Base-by-base conservation (phyloP, 2,329 filamentous ascomycete species). In the Apiospora hydei region DNA sequence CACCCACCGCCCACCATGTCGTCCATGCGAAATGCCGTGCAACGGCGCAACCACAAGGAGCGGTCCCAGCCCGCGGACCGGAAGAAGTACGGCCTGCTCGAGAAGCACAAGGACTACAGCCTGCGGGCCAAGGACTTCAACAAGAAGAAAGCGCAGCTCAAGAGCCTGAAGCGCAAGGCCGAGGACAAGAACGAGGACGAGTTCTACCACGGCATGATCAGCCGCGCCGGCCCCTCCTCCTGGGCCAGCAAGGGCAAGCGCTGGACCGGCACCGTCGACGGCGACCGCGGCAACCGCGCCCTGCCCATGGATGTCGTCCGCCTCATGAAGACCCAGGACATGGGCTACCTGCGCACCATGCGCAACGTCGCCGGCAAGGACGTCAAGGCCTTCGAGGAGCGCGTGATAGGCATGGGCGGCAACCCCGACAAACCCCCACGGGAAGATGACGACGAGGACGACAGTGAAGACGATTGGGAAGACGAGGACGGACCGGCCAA, bases 51-150 rank as follows among this genome's bases (percentile, higher is more conserved):
- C 77, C 96, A 98, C 84, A 90, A 92, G 77, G 96, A 98, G 87
- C 92, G 96, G 78, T 93, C 94, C 47, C 96, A 98, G 82, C 93
- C 95, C 53, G 83, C 90, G 75, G 93, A 95, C 80, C 94, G 96
- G 70, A 86, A 92, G 76, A 94, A 94, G 85, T 94, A 95, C 84
- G 96, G 96, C 75, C 89, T 98, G 30, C 91, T 98, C 74, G 96
- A 98, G 83, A 98, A 99, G 85, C 93, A 96, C 88, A 98, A 98
- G 87, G 90, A 92, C 80, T 92, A 92, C 82, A 86, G 87, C 67
- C 88, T 90, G 69, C 90, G 91, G 73, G 89, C 91, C 38, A 85
- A 87, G 76, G 91, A 93, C 80, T 91, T 89, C 85, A 90, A 90
- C 78, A 87, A 88, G 81, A 93, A 93, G 78, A 90, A 93, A 79